phyloP scores from a whole-genome alignment of 352 stramenopile genomes.

The Pythium brachiatum region DNA sequence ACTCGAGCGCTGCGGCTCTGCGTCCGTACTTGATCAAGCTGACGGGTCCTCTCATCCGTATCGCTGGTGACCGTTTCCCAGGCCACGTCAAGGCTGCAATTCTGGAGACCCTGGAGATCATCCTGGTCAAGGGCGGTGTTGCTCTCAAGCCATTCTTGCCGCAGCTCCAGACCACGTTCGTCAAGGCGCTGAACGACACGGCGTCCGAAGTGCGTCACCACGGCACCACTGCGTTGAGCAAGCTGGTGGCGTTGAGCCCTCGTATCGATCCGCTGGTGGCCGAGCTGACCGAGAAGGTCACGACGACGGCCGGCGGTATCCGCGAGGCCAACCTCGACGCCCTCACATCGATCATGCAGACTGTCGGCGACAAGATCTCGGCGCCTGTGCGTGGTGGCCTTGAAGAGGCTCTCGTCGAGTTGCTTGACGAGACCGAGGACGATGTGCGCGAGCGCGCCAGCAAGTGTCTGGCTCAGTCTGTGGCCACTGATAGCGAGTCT shows the following conservation, averaged over 20 bases:
- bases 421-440: conserved; percentile 69
- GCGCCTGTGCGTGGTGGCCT: conserved; percentile 39
- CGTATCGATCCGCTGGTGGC: conserved; percentile 95
- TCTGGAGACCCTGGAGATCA: conserved; percentile 94
- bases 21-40: conserved; percentile 98
- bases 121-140: conserved; percentile 95
- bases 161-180: conserved; percentile 99
- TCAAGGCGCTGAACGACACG: conserved; percentile 98
- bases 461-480: conserved; percentile 62
- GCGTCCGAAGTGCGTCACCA: conserved; percentile 89
- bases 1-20: conserved; percentile 86
- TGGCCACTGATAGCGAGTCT: conserved; percentile 45
- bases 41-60: conserved; percentile 96
- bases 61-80: conserved; percentile 98
- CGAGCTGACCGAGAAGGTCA: conserved; percentile 90
- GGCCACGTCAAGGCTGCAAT: conserved; percentile 98
- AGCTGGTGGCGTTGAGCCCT: conserved; percentile 93
- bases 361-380: conserved; percentile 75
- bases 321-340: conserved; percentile 79
- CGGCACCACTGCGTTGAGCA: conserved; percentile 90
- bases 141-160: conserved; percentile 99
- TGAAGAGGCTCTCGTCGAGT: conserved; percentile 60
- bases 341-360: conserved; percentile 56
- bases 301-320: conserved; percentile 59
- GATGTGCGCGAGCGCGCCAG: conserved; percentile 55